Percentiles rank a stretch among this genome's conserved stretches.
Evolutionary conservation across 2,329 filamentous ascomycete species (phyloP).

Genomic region (Clonostachys solani): DNA sequence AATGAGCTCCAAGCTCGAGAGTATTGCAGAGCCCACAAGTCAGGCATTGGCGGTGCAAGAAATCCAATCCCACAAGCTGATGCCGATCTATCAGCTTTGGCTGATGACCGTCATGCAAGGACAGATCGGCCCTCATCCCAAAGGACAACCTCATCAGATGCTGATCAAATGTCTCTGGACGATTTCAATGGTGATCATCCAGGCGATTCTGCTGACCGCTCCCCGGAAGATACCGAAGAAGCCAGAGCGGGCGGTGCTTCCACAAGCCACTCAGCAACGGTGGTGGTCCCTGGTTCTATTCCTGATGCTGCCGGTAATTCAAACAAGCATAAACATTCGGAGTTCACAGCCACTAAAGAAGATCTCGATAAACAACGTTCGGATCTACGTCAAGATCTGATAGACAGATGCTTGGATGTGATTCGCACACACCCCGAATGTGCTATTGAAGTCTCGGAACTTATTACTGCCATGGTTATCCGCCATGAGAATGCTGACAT

Average conservation of each 20-base stretch:
- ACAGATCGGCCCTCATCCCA: constrained; percentile 13
- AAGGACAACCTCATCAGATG: constrained; percentile 16
- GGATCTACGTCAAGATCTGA: constrained; percentile 69
- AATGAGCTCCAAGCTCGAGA: constrained; percentile 55
- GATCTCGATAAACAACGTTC: constrained; percentile 74
- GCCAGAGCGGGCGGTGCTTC: neutral
- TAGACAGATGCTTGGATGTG: constrained; percentile 87
- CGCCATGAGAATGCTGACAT: constrained; percentile 50
- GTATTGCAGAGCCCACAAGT: constrained; percentile 66
- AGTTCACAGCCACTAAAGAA: constrained; percentile 50
- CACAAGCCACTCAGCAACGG: neutral
- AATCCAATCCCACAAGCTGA: constrained; percentile 66
- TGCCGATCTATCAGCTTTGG: constrained; percentile 28
- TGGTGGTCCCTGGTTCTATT: neutral
- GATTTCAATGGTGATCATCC: constrained; percentile 20
- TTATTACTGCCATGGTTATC: constrained; percentile 71
- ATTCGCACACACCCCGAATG: constrained; percentile 83
- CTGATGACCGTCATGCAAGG: constrained; percentile 9
- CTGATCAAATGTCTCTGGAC: constrained; percentile 32
- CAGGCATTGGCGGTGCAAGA: constrained; percentile 53
- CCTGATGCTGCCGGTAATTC: too few relatives aligned
- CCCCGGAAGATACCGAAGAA: constrained; percentile 12
- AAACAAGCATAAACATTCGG: constrained; percentile 5
- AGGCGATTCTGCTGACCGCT: constrained; percentile 17
- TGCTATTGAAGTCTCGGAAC: constrained; percentile 85